A percentile compares a stretch with the other conserved stretches of the same genome.
Evolutionary conservation across 108 stramenopile genomes (phyloP).

Genomic region (Nitzschia putrida): DNA sequence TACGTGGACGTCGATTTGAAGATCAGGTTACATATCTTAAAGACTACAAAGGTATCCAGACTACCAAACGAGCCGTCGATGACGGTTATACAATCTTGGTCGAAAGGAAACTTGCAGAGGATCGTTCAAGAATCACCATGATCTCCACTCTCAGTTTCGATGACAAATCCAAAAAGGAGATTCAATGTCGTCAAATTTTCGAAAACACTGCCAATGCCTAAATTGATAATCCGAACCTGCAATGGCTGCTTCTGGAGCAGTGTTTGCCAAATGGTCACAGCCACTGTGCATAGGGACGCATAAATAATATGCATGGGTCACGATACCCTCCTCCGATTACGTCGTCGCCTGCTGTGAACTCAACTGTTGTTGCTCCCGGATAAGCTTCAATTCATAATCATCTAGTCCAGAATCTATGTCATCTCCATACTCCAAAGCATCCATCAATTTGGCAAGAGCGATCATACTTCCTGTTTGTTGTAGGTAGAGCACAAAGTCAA

Average conservation of each 20-base stretch:
- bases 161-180: slow-evolving; percentile 25
- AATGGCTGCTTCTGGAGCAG: too few relatives aligned
- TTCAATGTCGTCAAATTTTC: slow-evolving; percentile 43
- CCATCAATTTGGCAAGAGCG: slow-evolving; percentile 83
- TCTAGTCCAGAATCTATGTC: slow-evolving; percentile 57
- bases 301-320: too few relatives aligned
- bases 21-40: slow-evolving; percentile 49
- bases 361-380: slow-evolving; percentile 44
- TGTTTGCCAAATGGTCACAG: too few relatives aligned
- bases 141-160: slow-evolving; percentile 27
- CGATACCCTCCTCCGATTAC: not conserved
- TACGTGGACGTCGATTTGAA: slow-evolving; percentile 53
- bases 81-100: slow-evolving; percentile 51
- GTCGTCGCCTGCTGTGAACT: slow-evolving; percentile 33
- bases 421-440: slow-evolving; percentile 74
- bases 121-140: slow-evolving; percentile 36
- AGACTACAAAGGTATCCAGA: slow-evolving; percentile 37
- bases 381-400: slow-evolving; percentile 41
- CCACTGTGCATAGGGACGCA: too few relatives aligned
- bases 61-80: slow-evolving; percentile 39
- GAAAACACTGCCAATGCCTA: slow-evolving; percentile 8
- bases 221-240: too few relatives aligned
- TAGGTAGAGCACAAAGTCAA: slow-evolving; percentile 82
- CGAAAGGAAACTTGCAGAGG: slow-evolving; percentile 28
- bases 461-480: slow-evolving; percentile 86